A percentile compares a stretch with the other conserved stretches of the same genome.
phyloP scores from a whole-genome alignment of 2,329 filamentous ascomycete species.

The Trichophyton benhamiae region DNA sequence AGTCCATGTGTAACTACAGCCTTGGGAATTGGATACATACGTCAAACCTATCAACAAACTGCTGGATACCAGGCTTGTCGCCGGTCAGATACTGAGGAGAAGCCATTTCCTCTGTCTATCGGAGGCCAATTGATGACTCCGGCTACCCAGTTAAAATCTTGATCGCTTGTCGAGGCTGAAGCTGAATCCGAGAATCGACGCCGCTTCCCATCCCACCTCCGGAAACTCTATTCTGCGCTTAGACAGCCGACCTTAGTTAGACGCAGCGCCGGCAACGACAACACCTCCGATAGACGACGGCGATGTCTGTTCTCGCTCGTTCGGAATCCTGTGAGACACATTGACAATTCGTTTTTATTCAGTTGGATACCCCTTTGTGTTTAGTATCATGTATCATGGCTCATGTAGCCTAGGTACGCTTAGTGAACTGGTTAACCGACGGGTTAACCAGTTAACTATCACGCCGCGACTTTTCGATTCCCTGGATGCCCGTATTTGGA shows the following conservation, averaged over 20 bases:
- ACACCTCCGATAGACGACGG: not conserved
- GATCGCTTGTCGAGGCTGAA: not conserved
- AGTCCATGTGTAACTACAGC: not conserved
- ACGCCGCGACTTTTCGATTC: too few species aligned
- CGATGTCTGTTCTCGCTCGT: not conserved
- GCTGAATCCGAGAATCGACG: not conserved
- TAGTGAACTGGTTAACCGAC: too few species aligned
- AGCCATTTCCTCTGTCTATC: not conserved
- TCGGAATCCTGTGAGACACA: too few species aligned
- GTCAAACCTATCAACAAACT: constrained; percentile 84
- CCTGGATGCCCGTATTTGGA: too few species aligned
- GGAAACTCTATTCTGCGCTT: not conserved
- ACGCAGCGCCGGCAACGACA: not conserved
- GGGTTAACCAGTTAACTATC: too few species aligned
- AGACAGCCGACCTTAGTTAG: not conserved
- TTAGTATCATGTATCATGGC: not conserved
- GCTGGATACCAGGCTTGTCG: constrained; percentile 60
- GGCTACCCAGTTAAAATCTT: not conserved
- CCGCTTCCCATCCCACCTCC: not conserved
- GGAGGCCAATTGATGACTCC: not conserved
- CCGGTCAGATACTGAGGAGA: constrained; percentile 57
- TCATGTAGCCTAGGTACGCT: too few species aligned
- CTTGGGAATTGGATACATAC: constrained; percentile 42
- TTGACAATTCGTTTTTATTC: too few species aligned
- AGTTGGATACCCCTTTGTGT: too few species aligned